phyloP scores from a whole-genome alignment of 2,329 filamentous ascomycete genomes.

The Colletotrichum australisinense region DNA sequence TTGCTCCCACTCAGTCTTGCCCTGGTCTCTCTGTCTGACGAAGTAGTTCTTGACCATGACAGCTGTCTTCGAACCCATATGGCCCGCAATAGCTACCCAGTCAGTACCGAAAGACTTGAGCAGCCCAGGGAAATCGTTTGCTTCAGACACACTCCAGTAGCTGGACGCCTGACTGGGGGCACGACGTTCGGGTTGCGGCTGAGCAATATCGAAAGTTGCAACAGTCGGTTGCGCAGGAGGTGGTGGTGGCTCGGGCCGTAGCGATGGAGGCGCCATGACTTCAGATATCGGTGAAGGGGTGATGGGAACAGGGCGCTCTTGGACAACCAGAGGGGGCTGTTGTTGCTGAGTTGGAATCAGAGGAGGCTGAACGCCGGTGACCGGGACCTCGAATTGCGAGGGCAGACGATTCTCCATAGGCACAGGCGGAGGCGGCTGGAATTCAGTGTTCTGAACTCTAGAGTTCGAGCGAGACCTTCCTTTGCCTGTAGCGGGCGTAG shows the following conservation, averaged over 20 bases:
- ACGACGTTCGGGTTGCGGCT: constrained; percentile 61
- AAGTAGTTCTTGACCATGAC: constrained; percentile 86
- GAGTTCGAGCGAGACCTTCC: constrained; percentile 67
- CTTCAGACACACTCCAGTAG: constrained; percentile 89
- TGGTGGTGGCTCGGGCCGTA: constrained; percentile 65
- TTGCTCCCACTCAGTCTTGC: constrained; percentile 68
- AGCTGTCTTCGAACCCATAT: constrained; percentile 86
- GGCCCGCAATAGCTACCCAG: constrained; percentile 78
- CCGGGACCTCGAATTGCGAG: constrained; percentile 56
- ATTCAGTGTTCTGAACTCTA: constrained; percentile 58
- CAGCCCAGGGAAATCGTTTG: constrained; percentile 79
- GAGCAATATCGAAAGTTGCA: constrained; percentile 62
- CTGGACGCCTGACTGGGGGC: constrained; percentile 74
- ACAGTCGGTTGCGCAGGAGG: constrained; percentile 59
- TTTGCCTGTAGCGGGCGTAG: constrained; percentile 53
- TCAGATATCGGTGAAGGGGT: constrained; percentile 58
- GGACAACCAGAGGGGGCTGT: constrained; percentile 31
- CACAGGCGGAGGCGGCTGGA: constrained; percentile 48
- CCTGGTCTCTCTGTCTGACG: constrained; percentile 70
- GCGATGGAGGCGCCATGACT: constrained; percentile 66
- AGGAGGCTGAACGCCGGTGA: constrained; percentile 55
- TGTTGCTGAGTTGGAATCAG: constrained; percentile 46
- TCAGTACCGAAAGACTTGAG: constrained; percentile 83
- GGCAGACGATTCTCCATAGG: constrained; percentile 55
- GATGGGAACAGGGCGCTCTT: constrained; percentile 50